phyloP scores from a whole-genome alignment of 768 basidiomycete genomes.

The Suillus cothurnatus region DNA sequence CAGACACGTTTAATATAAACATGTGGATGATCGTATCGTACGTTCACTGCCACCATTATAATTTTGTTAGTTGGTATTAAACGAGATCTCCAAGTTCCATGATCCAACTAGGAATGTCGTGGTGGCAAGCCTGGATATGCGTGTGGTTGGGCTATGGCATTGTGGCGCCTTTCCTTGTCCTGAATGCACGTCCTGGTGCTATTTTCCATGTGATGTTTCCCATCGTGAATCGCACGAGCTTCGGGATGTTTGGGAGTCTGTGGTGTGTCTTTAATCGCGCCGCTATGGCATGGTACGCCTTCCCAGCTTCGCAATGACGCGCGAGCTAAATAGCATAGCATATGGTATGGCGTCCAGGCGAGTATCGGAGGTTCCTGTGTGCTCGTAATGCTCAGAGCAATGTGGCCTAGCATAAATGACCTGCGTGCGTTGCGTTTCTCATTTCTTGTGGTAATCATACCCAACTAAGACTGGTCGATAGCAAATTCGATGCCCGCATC shows the following conservation, averaged over 20 bases:
- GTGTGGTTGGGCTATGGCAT: conserved; percentile 66
- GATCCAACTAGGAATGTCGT: conserved; percentile 70
- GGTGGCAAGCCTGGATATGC: conserved; percentile 88
- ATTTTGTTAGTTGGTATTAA: neutral
- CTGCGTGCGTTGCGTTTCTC: conserved; percentile 49
- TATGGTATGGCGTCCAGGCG: conserved; percentile 80
- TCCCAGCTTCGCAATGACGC: conserved; percentile 17
- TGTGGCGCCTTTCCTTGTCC: conserved; percentile 69
- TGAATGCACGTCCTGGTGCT: conserved; percentile 80
- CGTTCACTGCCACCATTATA: neutral
- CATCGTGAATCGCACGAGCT: conserved; percentile 74
- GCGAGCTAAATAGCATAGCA: conserved; percentile 38
- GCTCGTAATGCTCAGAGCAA: conserved; percentile 70
- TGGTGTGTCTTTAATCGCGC: conserved; percentile 82
- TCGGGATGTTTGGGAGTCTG: conserved; percentile 75
- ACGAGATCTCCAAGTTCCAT: conserved; percentile 42
- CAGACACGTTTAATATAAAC: conserved; percentile 79
- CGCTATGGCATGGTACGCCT: conserved; percentile 67
- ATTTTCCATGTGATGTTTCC: conserved; percentile 78
- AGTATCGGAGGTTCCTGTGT: conserved; percentile 84
- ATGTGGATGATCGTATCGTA: conserved; percentile 79
- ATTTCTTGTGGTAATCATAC: neutral
- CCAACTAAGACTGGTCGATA: conserved; percentile 24
- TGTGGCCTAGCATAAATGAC: conserved; percentile 73
- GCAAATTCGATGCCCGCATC: conserved; percentile 74